Evolutionary conservation across 1,284 basidiomycete genomes (phyloP).

Genomic region (Leccinum subrobustum): DNA sequence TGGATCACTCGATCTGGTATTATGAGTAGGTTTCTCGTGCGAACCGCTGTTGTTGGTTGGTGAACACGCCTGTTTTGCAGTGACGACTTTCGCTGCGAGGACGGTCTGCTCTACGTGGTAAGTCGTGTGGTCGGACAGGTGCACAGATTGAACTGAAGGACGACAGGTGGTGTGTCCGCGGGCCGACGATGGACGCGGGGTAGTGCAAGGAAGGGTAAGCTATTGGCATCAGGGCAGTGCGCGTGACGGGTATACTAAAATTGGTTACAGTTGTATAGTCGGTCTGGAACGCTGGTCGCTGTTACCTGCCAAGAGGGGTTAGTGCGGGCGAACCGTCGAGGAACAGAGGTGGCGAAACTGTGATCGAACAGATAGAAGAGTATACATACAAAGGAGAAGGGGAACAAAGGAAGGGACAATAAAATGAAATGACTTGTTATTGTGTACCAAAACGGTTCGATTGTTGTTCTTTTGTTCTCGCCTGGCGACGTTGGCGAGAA

Average conservation of each 20-base stretch:
- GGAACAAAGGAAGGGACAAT: constrained; percentile 20
- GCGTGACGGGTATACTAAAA: constrained; percentile 11
- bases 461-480: constrained; percentile 31
- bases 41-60: not conserved
- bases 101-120: constrained; percentile 82
- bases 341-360: constrained; percentile 32
- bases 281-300: constrained; percentile 70
- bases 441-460: constrained; percentile 26
- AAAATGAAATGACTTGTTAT: constrained; percentile 24
- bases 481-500: constrained; percentile 26
- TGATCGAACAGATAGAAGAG: constrained; percentile 17
- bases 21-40: constrained; percentile 55
- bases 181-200: constrained; percentile 70
- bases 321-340: constrained; percentile 55
- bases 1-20: constrained; percentile 86
- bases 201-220: constrained; percentile 72
- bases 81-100: constrained; percentile 72
- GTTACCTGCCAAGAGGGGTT: constrained; percentile 85
- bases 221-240: not conserved
- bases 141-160: constrained; percentile 6
- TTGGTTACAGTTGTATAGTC: constrained; percentile 64
- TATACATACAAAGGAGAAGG: constrained; percentile 20
- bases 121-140: constrained; percentile 22
- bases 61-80: constrained; percentile 38
- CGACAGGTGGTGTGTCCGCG: constrained; percentile 62